A percentile compares a stretch with the other conserved stretches of the same genome.
These are phyloP conservation scores for Artemisia tridentata DNA, from an alignment of 129 eudicot species.

Conservation along the genomic window DNA sequence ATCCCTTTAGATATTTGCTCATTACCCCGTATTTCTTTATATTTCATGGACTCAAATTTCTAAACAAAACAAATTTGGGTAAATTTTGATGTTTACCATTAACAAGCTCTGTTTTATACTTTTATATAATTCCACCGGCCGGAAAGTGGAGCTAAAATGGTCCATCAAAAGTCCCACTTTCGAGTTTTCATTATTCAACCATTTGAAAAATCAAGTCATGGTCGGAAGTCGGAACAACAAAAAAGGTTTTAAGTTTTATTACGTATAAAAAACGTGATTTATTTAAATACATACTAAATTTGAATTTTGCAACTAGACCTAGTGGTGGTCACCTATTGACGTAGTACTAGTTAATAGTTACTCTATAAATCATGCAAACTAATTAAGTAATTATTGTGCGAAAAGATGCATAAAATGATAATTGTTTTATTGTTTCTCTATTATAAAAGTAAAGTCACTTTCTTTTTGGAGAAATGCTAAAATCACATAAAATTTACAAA, in stretches of 20 bases:
- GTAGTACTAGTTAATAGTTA: not conserved
- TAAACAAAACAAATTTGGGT: too few relatives aligned
- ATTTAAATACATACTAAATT: not conserved
- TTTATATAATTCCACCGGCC: slow-evolving; percentile 3
- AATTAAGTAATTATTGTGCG: too few relatives aligned
- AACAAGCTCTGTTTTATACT: not conserved
- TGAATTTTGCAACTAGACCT: not conserved
- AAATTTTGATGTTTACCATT: too few relatives aligned
- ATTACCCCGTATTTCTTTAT: too few relatives aligned
- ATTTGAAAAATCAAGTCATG: not conserved
- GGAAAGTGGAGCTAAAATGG: slow-evolving; percentile 7
- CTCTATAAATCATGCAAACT: not conserved
- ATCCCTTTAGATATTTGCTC: too few relatives aligned
- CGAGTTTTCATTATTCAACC: not conserved
- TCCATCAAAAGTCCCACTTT: slow-evolving; percentile 11
- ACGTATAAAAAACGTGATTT: not conserved
- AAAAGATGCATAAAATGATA: too few relatives aligned
- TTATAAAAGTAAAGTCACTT: too few relatives aligned
- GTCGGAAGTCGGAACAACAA: slow-evolving; percentile 13
- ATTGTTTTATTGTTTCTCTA: too few relatives aligned
- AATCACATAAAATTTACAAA: too few relatives aligned
- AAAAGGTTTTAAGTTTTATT: not conserved
- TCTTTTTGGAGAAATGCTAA: too few relatives aligned
- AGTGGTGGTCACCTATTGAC: not conserved
- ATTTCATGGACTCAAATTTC: not conserved